Evolutionary conservation across 305 asterid species (phyloP).

Genomic region (Solanum hybrid): DNA sequence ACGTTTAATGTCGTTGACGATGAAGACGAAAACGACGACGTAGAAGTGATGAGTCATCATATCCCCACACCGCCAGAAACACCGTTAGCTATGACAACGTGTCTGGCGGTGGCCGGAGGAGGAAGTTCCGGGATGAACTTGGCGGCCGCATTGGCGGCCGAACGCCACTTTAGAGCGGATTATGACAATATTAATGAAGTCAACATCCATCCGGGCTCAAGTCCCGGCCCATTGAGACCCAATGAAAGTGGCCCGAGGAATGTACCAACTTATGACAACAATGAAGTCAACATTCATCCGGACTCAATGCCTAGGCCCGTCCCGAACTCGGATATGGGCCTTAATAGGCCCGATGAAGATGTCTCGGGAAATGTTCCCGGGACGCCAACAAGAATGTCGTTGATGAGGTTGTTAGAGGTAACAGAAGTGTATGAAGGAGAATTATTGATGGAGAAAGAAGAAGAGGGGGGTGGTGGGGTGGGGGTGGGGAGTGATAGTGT

Average conservation of each 20-base stretch:
- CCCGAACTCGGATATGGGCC: too few relatives aligned
- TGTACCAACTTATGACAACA: not conserved
- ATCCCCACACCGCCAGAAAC: constrained; percentile 4
- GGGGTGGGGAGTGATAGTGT: constrained; percentile 30
- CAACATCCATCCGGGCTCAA: not conserved
- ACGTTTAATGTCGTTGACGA: constrained; percentile 29
- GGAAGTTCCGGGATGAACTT: constrained; percentile 46
- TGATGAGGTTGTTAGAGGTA: constrained; percentile 69
- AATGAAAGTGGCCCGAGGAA: not conserved
- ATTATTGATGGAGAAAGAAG: not conserved
- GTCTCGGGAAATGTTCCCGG: not conserved
- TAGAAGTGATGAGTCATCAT: constrained; percentile 11
- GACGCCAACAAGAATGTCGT: constrained; percentile 49
- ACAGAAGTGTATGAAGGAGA: constrained; percentile 45
- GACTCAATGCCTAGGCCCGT: too few relatives aligned
- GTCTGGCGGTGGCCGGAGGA: constrained; percentile 8
- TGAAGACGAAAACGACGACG: constrained; percentile 26
- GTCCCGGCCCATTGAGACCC: constrained; percentile 12
- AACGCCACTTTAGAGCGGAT: constrained; percentile 52
- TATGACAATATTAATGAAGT: not conserved
- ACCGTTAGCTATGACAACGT: constrained; percentile 23
- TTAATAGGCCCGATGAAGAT: not conserved
- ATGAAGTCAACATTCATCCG: not conserved
- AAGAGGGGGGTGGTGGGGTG: not conserved
- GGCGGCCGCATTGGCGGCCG: constrained; percentile 78